Evolutionary conservation across 2,329 filamentous ascomycete species (phyloP).

Genomic region (Cladosporium velox): DNA sequence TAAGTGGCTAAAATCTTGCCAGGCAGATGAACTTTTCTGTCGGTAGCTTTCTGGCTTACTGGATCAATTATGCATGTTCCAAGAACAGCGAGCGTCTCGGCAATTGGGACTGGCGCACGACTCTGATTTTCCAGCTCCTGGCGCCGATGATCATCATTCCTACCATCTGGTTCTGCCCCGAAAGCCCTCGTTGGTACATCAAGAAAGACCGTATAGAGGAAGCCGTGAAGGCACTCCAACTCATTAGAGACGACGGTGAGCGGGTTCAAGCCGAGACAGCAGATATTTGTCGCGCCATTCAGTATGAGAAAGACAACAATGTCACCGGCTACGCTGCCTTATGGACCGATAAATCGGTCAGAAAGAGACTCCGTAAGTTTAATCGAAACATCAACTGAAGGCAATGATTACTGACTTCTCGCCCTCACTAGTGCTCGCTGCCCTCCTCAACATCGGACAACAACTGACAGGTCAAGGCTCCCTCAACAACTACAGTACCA

Average conservation of each 20-base stretch:
- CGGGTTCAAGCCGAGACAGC: not conserved
- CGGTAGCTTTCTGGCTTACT: constrained; percentile 9
- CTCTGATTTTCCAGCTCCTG: constrained; percentile 9
- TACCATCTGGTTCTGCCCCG: not conserved
- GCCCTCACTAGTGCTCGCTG: not conserved
- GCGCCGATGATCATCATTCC: constrained; percentile 11
- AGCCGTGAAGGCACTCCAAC: not conserved
- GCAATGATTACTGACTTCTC: not conserved
- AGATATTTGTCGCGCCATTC: constrained; percentile 6
- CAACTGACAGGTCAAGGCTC: constrained; percentile 9
- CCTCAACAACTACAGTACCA: constrained; percentile 9
- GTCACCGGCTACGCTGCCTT: constrained; percentile 1
- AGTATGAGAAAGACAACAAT: constrained; percentile 2
- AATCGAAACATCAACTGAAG: not conserved
- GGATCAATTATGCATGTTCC: constrained; percentile 13
- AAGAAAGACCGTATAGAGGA: constrained; percentile 8
- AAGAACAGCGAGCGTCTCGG: constrained; percentile 7
- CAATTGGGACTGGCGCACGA: constrained; percentile 6
- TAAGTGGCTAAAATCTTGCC: not conserved
- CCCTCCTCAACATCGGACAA: constrained; percentile 1
- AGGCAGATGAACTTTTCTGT: constrained; percentile 9
- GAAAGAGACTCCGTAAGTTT: not conserved
- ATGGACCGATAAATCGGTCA: constrained; percentile 2
- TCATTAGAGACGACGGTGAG: not conserved
- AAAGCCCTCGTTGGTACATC: constrained; percentile 11